Evolutionary conservation across 352 stramenopile species (phyloP).

Genomic region (Pythium diclinum): DNA sequence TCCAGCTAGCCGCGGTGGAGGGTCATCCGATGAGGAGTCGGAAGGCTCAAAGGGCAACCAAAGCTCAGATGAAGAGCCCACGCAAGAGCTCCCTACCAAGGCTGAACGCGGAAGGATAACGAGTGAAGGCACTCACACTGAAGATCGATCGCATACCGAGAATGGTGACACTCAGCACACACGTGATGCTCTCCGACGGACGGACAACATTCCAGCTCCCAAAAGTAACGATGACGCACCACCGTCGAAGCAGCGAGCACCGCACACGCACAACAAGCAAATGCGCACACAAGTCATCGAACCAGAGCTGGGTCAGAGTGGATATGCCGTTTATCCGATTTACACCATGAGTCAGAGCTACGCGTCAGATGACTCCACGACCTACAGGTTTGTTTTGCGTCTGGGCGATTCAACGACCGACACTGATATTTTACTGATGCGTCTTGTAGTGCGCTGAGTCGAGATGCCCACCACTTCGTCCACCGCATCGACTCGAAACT

Average conservation of each 20-base stretch:
- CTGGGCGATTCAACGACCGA: neutral
- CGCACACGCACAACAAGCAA: neutral
- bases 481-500: slow-evolving; percentile 45
- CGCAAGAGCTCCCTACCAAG: neutral
- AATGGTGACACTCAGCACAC: neutral
- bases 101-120: neutral
- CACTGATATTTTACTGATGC: neutral
- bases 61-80: neutral
- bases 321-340: slow-evolving; percentile 16
- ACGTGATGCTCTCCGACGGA: neutral
- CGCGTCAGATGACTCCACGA: slow-evolving; percentile 4
- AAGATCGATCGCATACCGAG: neutral
- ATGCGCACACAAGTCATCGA: neutral
- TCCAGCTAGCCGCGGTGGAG: slow-evolving; percentile 11
- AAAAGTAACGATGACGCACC: neutral
- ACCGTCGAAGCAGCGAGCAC: neutral
- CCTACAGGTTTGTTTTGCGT: slow-evolving; percentile 15
- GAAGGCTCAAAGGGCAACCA: neutral
- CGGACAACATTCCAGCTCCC: neutral
- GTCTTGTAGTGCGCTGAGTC: slow-evolving; percentile 30
- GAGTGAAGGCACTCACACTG: neutral
- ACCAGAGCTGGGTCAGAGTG: slow-evolving; percentile 10
- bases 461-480: slow-evolving; percentile 54
- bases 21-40: slow-evolving; percentile 8
- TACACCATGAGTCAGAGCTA: neutral